Conservation (phyloP, 495 filamentous ascomycete species). For the Hypoxylon crocopeplum region DNA sequence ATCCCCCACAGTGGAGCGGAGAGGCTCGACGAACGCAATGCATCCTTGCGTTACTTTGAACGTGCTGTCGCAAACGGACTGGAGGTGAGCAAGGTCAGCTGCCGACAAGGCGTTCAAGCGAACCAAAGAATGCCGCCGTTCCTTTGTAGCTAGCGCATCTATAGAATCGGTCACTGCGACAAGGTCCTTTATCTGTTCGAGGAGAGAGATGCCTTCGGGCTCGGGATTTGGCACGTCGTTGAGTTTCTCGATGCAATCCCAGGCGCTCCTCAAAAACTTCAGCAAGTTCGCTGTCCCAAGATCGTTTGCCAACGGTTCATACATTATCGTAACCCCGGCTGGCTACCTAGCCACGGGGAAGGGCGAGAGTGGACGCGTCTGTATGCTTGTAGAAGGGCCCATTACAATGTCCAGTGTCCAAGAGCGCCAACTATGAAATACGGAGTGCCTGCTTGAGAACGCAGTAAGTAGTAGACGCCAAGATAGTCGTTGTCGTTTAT, state of each 20-base stretch:
- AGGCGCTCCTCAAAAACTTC: neutral
- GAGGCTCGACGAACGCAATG: neutral
- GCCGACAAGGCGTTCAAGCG: neutral
- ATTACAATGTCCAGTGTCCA: too few relatives aligned
- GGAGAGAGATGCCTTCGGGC: neutral
- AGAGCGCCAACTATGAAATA: too few relatives aligned
- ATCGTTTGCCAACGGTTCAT: neutral
- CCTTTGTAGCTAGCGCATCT: neutral
- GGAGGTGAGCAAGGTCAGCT: neutral
- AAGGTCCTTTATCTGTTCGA: constrained; percentile 7
- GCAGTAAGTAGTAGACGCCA: too few relatives aligned
- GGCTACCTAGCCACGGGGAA: neutral
- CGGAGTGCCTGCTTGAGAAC: too few relatives aligned
- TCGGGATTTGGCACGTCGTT: neutral
- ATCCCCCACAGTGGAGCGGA: neutral
- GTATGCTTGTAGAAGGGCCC: too few relatives aligned
- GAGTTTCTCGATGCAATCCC: neutral
- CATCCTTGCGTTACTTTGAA: neutral
- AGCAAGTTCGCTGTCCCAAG: neutral
- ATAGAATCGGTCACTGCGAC: neutral
- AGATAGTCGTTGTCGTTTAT: too few relatives aligned
- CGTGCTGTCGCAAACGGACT: neutral
- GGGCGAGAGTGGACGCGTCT: too few relatives aligned
- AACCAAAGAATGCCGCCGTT: neutral
- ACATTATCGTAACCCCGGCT: neutral